Evolutionary conservation across 495 filamentous ascomycete genomes (phyloP).

Genomic region (Trichoderma orchidacearum): DNA sequence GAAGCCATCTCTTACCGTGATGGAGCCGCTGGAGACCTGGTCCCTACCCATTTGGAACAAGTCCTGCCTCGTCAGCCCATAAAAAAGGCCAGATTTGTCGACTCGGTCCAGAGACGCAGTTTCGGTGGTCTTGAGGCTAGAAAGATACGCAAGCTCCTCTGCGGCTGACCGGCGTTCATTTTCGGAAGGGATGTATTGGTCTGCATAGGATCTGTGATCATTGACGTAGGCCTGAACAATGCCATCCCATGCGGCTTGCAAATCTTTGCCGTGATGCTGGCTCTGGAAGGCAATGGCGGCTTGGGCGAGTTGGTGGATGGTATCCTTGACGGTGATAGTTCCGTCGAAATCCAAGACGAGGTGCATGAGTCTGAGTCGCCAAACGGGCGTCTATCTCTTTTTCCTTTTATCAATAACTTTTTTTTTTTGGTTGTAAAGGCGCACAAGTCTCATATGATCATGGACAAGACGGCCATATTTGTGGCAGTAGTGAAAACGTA

Average conservation of each 20-base stretch:
- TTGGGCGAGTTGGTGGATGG: conserved; percentile 13
- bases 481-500: too few species aligned
- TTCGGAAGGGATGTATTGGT: conserved; percentile 12
- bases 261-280: conserved; percentile 8
- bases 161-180: conserved; percentile 8
- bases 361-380: too few species aligned
- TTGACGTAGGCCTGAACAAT: conserved; percentile 22
- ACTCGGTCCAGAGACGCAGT: conserved; percentile 17
- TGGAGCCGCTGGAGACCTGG: conserved; percentile 9
- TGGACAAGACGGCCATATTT: too few species aligned
- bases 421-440: too few species aligned
- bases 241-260: conserved; percentile 15
- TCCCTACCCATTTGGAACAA: conserved; percentile 13
- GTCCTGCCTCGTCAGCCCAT: conserved; percentile 6
- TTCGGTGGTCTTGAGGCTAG: conserved; percentile 22
- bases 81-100: conserved; percentile 18
- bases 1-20: conserved; percentile 22
- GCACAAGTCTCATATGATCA: too few species aligned
- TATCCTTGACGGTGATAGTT: conserved; percentile 29
- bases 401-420: too few species aligned
- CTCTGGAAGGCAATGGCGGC: conserved; percentile 7
- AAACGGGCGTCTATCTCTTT: too few species aligned
- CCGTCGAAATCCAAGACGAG: conserved; percentile 37
- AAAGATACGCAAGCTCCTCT: conserved; percentile 22
- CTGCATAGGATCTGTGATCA: conserved; percentile 17